Conservation (phyloP, 768 basidiomycete species). For the Naganishia vaughanmartiniae region DNA sequence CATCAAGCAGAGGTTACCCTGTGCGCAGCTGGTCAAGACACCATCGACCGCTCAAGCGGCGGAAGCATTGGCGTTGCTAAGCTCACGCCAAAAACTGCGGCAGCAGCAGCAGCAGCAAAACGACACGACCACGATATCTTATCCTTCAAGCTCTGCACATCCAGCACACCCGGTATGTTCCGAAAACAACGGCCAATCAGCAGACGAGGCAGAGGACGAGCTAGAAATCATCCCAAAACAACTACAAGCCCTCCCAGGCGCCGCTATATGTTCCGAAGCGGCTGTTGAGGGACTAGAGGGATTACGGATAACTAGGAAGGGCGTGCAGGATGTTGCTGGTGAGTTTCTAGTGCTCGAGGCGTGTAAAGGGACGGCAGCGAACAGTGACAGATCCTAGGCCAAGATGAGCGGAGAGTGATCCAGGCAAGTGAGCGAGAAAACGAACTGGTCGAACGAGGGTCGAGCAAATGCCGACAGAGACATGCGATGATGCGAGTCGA, state of each 20-base stretch:
- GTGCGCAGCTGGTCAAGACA: conserved; percentile 34
- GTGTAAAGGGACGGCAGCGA: neutral
- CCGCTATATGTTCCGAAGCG: conserved; percentile 46
- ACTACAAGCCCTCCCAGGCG: conserved; percentile 28
- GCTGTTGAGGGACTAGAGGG: conserved; percentile 32
- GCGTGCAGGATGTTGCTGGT: conserved; percentile 44
- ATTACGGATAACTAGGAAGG: conserved; percentile 39
- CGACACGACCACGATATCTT: too few relatives aligned
- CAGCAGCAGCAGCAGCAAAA: neutral
- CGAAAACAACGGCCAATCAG: neutral
- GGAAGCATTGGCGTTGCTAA: conserved; percentile 12
- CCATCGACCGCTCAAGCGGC: conserved; percentile 50
- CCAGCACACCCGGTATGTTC: too few relatives aligned
- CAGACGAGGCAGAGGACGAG: too few relatives aligned
- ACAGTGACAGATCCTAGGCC: too few relatives aligned
- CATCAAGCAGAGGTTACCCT: conserved; percentile 36
- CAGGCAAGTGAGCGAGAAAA: too few relatives aligned
- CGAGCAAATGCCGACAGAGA: too few relatives aligned
- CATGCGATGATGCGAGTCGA: too few relatives aligned
- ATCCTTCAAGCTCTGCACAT: too few relatives aligned
- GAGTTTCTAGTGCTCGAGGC: conserved; percentile 25
- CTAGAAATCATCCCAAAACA: neutral
- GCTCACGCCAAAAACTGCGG: neutral
- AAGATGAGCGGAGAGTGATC: too few relatives aligned
- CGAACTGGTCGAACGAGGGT: too few relatives aligned